Evolutionary conservation across 345 rosid species (phyloP), one percentile per base, ranked within the genome.

Genomic region (Erodium maritimum): DNA sequence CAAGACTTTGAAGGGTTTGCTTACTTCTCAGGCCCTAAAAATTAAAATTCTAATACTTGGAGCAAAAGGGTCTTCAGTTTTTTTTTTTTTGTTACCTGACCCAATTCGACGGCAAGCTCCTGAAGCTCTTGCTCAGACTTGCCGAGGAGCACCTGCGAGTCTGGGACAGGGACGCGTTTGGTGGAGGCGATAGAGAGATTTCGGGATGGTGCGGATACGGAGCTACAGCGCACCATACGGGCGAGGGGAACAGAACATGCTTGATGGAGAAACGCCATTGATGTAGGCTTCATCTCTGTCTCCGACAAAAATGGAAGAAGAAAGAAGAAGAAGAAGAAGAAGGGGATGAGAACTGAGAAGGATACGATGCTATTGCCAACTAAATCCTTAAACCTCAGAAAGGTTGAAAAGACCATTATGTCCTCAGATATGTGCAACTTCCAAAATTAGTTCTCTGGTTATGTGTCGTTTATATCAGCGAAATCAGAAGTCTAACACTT

Each of bases 51-150:
- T 9, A 10, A 42, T 13, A 13, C 12, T 42, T 14, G 17, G 17
- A 42, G 48, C 37, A 42, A 42, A 42, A 42, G 48, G 48, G 48
- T 42, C 48, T 42, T 14, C 17, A 16, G 12, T 10, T 7, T 7
- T 42, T 42, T 0, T 42, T 13, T 0, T 42, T 42, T 6, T 16
- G 25, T 63, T 70, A 85, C 97, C 86, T 90, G 91, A 59, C 96
- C 97, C 20, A 83, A 73, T 50, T 84, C 79, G 80, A 79, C 58
- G 57, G 97, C 90, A 51, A 93, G 79, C 68, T 82, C 81, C 53
- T 87, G 96, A 64, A 93, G 96, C 71, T 93, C 95, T 21, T 75
- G 75, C 66, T 89, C 97, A 4, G 96, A 79, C 95, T 87, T 80
- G 69, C 96, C 99, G 29, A 90, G 87, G 54, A 93, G 99, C 58